Percentiles rank a stretch among this genome's conserved stretches.
Evolutionary conservation across 805 yeast species (phyloP).

Genomic region (Saccharomycopsis fodiens): DNA sequence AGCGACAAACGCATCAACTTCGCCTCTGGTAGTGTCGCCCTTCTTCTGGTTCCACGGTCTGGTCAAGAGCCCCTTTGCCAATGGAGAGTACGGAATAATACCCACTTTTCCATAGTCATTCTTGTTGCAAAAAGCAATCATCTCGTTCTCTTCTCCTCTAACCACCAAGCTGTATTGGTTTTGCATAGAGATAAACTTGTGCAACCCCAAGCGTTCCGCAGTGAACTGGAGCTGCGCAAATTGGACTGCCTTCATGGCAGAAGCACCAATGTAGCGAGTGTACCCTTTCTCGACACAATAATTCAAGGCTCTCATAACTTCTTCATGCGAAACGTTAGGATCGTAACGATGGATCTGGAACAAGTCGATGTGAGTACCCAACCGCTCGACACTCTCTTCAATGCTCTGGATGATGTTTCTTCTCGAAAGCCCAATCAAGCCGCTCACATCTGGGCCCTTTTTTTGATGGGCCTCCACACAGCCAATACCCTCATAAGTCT

Average conservation of each 20-base stretch:
- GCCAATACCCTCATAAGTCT: neutral
- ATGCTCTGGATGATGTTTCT: no score
- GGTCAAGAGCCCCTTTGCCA: no score
- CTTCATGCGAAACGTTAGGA: slow-evolving; percentile 38
- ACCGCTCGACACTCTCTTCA: slow-evolving; percentile 33
- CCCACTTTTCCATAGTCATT: no score
- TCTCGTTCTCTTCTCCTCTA: slow-evolving; percentile 61
- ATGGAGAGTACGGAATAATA: no score
- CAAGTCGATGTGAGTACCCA: slow-evolving; percentile 48
- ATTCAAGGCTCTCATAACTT: slow-evolving; percentile 50
- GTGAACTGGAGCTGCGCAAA: no score
- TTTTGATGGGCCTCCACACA: neutral
- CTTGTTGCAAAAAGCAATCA: no score
- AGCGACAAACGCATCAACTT: neutral
- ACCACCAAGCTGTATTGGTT: slow-evolving; percentile 47
- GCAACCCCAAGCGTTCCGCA: slow-evolving; percentile 47
- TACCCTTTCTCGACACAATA: no score
- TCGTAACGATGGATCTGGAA: slow-evolving; percentile 53
- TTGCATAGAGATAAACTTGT: slow-evolving; percentile 54
- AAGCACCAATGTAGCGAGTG: slow-evolving; percentile 58
- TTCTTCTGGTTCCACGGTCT: slow-evolving; percentile 14
- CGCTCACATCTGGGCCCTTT: no score
- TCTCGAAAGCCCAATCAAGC: slow-evolving; percentile 33
- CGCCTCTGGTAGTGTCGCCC: neutral
- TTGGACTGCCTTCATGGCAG: slow-evolving; percentile 55